A percentile compares a stretch with the other conserved stretches of the same genome.
Conservation (phyloP, 805 yeast species). For the Wickerhamomyces canadensis region DNA sequence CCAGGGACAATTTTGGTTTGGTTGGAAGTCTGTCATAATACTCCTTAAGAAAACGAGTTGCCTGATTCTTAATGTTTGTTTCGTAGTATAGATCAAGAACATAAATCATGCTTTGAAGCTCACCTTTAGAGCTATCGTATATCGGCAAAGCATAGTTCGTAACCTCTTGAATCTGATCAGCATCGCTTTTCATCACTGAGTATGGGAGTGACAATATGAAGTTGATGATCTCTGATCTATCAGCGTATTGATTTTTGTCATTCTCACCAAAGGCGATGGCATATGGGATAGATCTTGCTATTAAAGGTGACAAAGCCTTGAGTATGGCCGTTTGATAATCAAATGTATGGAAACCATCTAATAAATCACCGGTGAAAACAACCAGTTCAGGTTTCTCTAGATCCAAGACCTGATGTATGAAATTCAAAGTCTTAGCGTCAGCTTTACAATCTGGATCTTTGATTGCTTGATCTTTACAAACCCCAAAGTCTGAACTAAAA, state of each 20-base stretch:
- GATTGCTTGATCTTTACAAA: constrained; percentile 38
- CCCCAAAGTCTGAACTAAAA: constrained; percentile 53
- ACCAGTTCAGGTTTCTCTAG: constrained; percentile 57
- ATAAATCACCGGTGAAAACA: constrained; percentile 60
- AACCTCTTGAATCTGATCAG: constrained; percentile 43
- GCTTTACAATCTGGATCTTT: constrained; percentile 41
- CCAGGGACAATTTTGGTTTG: constrained; percentile 39
- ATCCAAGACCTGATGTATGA: constrained; percentile 46
- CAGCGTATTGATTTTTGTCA: constrained; percentile 49
- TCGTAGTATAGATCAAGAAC: constrained; percentile 54
- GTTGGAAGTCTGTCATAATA: constrained; percentile 19
- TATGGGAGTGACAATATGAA: constrained; percentile 44
- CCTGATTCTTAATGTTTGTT: constrained; percentile 11
- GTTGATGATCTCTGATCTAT: constrained; percentile 39
- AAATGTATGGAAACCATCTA: constrained; percentile 50
- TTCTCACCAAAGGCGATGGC: constrained; percentile 58
- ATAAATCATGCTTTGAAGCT: constrained; percentile 35
- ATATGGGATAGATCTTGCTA: constrained; percentile 49
- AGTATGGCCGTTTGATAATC: constrained; percentile 58
- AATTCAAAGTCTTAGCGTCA: constrained; percentile 45
- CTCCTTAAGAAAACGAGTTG: constrained; percentile 28
- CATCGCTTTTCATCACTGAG: constrained; percentile 28
- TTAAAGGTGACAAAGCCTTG: constrained; percentile 52
- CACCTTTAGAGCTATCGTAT: constrained; percentile 21
- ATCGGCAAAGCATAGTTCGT: constrained; percentile 41